A percentile compares a stretch with the other conserved stretches of the same genome.
phyloP scores from a whole-genome alignment of 108 stramenopile genomes.

The Aurantiochytrium sp. region DNA sequence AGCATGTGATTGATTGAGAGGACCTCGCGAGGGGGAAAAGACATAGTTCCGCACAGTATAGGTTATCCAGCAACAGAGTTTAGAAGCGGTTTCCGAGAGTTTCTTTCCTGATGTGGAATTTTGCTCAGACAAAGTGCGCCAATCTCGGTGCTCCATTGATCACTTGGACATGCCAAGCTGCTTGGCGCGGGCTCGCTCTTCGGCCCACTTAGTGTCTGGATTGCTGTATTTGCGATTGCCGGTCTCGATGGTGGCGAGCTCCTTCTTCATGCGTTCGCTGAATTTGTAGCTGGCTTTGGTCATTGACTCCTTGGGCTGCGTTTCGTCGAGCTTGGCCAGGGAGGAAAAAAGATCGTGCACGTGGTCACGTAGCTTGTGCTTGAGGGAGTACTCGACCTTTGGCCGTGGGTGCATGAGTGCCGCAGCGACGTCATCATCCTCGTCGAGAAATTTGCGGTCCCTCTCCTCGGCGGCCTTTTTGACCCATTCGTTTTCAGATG shows the following conservation, averaged over 20 bases:
- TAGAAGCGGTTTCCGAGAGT: no score
- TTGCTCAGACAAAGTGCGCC: no score
- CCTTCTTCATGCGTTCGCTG: background rate
- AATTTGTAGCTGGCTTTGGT: slow-evolving; percentile 20
- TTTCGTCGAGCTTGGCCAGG: background rate
- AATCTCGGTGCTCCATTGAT: no score
- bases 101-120: no score
- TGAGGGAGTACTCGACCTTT: background rate
- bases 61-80: no score
- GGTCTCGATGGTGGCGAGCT: background rate
- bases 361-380: slow-evolving; percentile 25
- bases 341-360: slow-evolving; percentile 19
- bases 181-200: background rate
- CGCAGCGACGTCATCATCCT: background rate
- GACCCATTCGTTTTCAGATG: background rate
- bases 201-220: slow-evolving; percentile 6
- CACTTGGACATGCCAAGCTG: background rate
- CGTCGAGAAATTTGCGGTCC: background rate
- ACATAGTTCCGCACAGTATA: no score
- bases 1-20: no score
- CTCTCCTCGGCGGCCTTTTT: background rate
- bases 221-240: background rate
- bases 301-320: background rate
- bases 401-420: background rate
- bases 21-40: no score